Conservation (phyloP, 176 grass and related monocot species). For the Pharus latifolius region DNA sequence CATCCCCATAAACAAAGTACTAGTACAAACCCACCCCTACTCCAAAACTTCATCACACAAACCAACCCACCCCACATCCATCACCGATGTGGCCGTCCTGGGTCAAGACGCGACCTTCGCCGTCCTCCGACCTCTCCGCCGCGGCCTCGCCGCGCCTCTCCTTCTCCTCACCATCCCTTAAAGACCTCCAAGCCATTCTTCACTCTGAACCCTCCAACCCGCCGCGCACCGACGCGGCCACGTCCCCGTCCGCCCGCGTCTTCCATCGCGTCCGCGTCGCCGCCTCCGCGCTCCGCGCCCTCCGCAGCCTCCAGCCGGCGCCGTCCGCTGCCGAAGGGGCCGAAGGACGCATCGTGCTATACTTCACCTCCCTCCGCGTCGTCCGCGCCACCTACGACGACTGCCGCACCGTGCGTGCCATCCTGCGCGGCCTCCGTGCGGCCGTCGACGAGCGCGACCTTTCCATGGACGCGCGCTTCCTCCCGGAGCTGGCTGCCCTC, state of each 20-base stretch:
- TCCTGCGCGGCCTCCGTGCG: slow-evolving; percentile 47
- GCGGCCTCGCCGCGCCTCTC: slow-evolving; percentile 20
- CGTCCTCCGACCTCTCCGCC: not conserved
- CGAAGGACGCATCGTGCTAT: slow-evolving; percentile 38
- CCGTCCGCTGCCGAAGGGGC: not conserved
- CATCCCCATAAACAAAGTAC: too few relatives aligned
- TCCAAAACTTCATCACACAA: not conserved
- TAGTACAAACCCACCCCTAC: too few relatives aligned
- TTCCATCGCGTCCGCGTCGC: slow-evolving; percentile 64
- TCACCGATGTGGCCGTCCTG: slow-evolving; percentile 59
- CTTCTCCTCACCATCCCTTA: slow-evolving; percentile 51
- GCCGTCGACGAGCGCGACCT: slow-evolving; percentile 70
- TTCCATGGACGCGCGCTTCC: slow-evolving; percentile 40
- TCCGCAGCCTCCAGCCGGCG: slow-evolving; percentile 40
- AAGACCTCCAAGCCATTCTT: slow-evolving; percentile 56
- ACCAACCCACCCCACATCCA: not conserved
- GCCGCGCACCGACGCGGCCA: not conserved
- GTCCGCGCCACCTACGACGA: slow-evolving; percentile 67
- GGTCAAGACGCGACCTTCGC: slow-evolving; percentile 37
- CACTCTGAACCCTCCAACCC: not conserved
- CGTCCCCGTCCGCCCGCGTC: slow-evolving; percentile 32
- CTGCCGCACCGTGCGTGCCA: slow-evolving; percentile 54
- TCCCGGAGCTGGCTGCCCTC: slow-evolving; percentile 41
- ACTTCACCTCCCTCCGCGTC: slow-evolving; percentile 72
- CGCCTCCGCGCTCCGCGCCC: slow-evolving; percentile 37